A percentile compares a stretch with the other conserved stretches of the same genome.
Conservation (phyloP, 2,329 filamentous ascomycete genomes). For the Aspergillus fumigatus region DNA sequence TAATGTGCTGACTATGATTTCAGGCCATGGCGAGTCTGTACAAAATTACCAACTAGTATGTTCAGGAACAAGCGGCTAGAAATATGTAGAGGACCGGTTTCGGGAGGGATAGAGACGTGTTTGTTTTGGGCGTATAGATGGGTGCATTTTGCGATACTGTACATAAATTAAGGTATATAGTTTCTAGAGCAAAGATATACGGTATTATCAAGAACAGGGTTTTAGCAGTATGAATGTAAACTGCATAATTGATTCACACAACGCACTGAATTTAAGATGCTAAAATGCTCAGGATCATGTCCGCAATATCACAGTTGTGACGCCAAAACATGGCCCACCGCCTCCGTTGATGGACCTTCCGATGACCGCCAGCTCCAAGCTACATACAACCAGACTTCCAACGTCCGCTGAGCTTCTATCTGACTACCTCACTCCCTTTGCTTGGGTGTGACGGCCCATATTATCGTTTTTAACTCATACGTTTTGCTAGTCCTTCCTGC, state of each 20-base stretch:
- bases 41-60: conserved; percentile 15
- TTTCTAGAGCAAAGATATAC: neutral
- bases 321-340: neutral
- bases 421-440: neutral
- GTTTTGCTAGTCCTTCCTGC: neutral
- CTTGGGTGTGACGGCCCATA: neutral
- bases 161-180: neutral
- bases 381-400: neutral
- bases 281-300: neutral
- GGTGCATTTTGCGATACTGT: conserved; percentile 1
- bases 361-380: neutral
- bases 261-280: neutral
- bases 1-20: neutral
- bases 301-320: neutral
- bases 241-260: neutral
- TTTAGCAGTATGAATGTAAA: neutral
- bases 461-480: neutral
- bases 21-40: conserved; percentile 23
- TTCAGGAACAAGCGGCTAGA: neutral
- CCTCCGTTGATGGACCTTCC: neutral
- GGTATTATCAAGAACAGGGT: neutral
- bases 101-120: neutral
- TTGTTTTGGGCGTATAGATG: conserved; percentile 6
- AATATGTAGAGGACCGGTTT: neutral
- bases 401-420: neutral